phyloP scores from a whole-genome alignment of 495 filamentous ascomycete species.

The Talaromyces thailandensis region DNA sequence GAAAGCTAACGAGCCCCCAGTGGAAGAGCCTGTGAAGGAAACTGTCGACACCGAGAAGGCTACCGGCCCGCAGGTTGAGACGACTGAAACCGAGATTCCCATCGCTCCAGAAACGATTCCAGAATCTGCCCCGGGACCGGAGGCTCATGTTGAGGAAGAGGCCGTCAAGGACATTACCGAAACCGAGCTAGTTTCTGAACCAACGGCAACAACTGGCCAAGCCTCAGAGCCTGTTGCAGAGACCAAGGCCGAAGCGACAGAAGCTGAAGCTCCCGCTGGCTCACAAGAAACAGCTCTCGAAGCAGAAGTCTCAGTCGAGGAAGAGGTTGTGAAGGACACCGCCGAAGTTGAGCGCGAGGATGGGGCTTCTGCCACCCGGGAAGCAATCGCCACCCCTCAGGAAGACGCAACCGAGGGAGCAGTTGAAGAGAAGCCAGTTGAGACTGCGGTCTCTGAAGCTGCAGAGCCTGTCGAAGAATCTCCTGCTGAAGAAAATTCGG shows the following conservation, averaged over 20 bases:
- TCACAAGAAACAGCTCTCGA: background rate
- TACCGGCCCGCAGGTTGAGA: background rate
- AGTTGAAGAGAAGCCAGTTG: background rate
- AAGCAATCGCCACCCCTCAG: background rate
- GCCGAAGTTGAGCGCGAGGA: background rate
- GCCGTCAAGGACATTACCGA: background rate
- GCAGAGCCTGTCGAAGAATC: background rate
- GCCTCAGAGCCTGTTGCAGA: constrained; percentile 2
- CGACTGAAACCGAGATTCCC: background rate
- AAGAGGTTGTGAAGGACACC: background rate
- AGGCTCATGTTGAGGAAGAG: background rate
- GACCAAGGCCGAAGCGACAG: constrained; percentile 2
- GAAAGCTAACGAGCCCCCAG: constrained; percentile 1
- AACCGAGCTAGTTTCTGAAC: constrained; percentile 1
- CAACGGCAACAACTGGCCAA: background rate
- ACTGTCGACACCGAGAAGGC: background rate
- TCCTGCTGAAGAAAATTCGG: background rate
- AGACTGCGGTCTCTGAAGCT: background rate
- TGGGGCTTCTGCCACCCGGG: background rate
- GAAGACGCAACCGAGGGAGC: background rate
- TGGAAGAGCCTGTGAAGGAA: constrained; percentile 4
- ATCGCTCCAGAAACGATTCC: background rate
- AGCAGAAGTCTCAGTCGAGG: background rate
- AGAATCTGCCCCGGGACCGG: background rate
- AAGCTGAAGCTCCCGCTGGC: background rate